Percentiles rank a stretch among this genome's conserved stretches.
Conservation (phyloP, 805 yeast genomes). For the Cyberlindnera maclurae region DNA sequence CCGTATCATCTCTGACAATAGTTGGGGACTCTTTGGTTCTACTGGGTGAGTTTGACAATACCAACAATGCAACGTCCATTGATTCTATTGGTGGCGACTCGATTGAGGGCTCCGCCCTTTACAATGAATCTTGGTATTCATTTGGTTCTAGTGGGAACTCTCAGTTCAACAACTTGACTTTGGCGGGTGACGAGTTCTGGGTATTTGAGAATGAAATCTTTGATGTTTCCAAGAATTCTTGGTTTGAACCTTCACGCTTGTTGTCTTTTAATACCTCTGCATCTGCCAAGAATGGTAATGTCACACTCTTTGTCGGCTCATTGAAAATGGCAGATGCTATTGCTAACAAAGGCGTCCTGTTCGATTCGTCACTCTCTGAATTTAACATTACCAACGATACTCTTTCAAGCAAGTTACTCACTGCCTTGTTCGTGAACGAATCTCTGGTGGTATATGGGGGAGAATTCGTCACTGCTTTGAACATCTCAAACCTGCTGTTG, state of each 20-base stretch:
- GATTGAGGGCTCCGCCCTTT: conserved; percentile 31
- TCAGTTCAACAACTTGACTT: conserved; percentile 20
- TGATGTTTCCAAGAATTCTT: conserved; percentile 31
- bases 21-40: conserved; percentile 33
- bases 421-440: conserved; percentile 39
- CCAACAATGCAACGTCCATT: conserved; percentile 26
- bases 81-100: conserved; percentile 23
- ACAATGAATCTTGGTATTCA: conserved; percentile 35
- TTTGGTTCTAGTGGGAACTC: conserved; percentile 30
- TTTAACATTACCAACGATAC: conserved; percentile 18
- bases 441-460: conserved; percentile 56
- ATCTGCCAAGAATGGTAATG: conserved; percentile 11
- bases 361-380: conserved; percentile 6
- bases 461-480: conserved; percentile 30
- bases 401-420: conserved; percentile 19
- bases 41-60: conserved; percentile 39
- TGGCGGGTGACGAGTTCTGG: conserved; percentile 35
- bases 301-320: conserved; percentile 22
- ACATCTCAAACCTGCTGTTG: conserved; percentile 18
- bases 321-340: conserved; percentile 15
- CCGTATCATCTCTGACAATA: conserved; percentile 27
- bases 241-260: conserved; percentile 26
- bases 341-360: conserved; percentile 14
- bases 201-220: conserved; percentile 35
- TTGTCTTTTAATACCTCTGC: conserved; percentile 28